phyloP scores from a whole-genome alignment of 139 green algal species.

The Asterochloris sp. region DNA sequence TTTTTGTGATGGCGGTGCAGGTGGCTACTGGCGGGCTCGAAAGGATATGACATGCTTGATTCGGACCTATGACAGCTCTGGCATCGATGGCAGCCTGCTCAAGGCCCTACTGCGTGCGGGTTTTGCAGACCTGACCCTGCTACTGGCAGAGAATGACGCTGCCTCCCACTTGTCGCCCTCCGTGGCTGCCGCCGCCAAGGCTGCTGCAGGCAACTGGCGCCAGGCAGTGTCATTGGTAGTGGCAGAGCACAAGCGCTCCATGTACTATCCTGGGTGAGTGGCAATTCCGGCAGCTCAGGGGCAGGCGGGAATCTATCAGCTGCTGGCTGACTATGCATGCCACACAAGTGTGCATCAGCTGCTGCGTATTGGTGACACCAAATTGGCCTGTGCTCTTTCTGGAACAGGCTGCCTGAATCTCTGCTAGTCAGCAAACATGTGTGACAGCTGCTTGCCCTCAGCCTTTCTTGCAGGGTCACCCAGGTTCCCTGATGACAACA shows the following conservation, averaged over 20 bases:
- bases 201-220: constrained; percentile 44
- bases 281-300: no score
- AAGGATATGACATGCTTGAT: constrained; percentile 31
- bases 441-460: neutral
- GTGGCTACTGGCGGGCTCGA: constrained; percentile 19
- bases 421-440: neutral
- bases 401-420: neutral
- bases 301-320: no score
- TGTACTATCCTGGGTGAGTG: constrained; percentile 35
- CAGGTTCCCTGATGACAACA: no score
- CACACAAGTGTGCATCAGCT: no score
- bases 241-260: constrained; percentile 31
- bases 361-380: no score
- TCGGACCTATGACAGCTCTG: constrained; percentile 40
- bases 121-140: constrained; percentile 31
- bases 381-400: neutral
- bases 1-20: constrained; percentile 5
- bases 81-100: constrained; percentile 24
- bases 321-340: no score
- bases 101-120: constrained; percentile 26
- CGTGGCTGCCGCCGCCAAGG: constrained; percentile 22
- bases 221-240: constrained; percentile 21
- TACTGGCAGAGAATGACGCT: constrained; percentile 7
- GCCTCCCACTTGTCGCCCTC: constrained; percentile 18
- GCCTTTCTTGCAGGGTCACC: no score